Percentiles rank a stretch among this genome's conserved stretches.
phyloP scores from a whole-genome alignment of 208 protist species.

The Trichomonas tenax region DNA sequence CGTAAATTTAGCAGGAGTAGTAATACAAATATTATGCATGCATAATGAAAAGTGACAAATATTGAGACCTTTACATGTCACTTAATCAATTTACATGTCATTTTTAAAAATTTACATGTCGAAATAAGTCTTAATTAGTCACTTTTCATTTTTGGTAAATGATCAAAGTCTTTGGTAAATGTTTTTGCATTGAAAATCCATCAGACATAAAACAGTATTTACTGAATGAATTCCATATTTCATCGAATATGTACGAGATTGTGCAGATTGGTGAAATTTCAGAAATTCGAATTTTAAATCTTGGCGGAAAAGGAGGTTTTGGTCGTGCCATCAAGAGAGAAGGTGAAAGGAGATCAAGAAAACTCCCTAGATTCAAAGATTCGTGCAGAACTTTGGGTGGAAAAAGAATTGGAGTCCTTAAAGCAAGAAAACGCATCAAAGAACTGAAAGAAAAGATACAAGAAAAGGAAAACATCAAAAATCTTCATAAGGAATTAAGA shows the following conservation, averaged over 20 bases:
- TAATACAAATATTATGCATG: too few relatives aligned
- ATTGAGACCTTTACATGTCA: too few relatives aligned
- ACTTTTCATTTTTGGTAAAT: too few relatives aligned
- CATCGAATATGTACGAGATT: not conserved
- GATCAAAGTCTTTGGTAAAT: not conserved
- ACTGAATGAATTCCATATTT: not conserved
- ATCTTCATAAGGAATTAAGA: not conserved
- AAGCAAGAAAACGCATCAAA: not conserved
- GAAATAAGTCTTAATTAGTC: too few relatives aligned
- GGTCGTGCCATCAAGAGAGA: not conserved
- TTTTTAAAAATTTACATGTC: too few relatives aligned
- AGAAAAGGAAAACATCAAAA: not conserved
- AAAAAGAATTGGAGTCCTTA: not conserved
- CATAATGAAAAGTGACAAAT: too few relatives aligned
- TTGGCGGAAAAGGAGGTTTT: not conserved
- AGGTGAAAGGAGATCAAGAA: slow-evolving; percentile 6
- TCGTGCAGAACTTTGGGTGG: not conserved
- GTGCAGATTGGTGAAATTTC: not conserved
- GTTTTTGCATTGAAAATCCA: not conserved
- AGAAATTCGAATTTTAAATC: not conserved
- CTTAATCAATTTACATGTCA: too few relatives aligned
- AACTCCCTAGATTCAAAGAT: not conserved
- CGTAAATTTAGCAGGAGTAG: too few relatives aligned
- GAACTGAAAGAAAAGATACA: not conserved
- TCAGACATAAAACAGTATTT: not conserved